Percentiles rank a stretch among this genome's conserved stretches.
Conservation (phyloP, 2,329 filamentous ascomycete species). For the Aspergillus quadricinctus region DNA sequence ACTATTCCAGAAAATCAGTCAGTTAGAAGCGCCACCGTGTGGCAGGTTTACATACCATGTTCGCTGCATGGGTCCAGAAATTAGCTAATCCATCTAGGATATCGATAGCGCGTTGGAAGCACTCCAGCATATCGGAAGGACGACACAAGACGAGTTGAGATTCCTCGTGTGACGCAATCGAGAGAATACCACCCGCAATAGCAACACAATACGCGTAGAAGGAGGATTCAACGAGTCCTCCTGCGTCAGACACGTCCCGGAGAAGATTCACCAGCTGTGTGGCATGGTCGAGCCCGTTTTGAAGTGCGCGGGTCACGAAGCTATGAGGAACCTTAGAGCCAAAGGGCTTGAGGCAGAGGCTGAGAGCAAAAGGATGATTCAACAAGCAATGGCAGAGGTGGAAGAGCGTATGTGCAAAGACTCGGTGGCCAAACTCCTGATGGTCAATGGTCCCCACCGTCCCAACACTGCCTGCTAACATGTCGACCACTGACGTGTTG, state of each 20-base stretch:
- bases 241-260: slow-evolving; percentile 14
- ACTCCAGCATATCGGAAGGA: slow-evolving; percentile 8
- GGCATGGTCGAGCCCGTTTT: slow-evolving; percentile 27
- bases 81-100: slow-evolving; percentile 12
- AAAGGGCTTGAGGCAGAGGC: slow-evolving; percentile 20
- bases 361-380: slow-evolving; percentile 34
- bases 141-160: slow-evolving; percentile 1
- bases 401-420: slow-evolving; percentile 31
- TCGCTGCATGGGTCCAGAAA: slow-evolving; percentile 18
- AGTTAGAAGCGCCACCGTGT: background rate
- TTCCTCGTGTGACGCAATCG: slow-evolving; percentile 12
- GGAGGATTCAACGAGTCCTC: slow-evolving; percentile 22
- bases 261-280: slow-evolving; percentile 24
- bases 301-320: slow-evolving; percentile 24
- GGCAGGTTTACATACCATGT: slow-evolving; percentile 15
- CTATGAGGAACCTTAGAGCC: slow-evolving; percentile 25
- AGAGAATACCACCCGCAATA: slow-evolving; percentile 21
- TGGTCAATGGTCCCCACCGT: slow-evolving; percentile 13
- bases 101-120: slow-evolving; percentile 15
- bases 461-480: background rate
- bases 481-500: slow-evolving; percentile 15
- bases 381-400: slow-evolving; percentile 35
- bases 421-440: slow-evolving; percentile 21
- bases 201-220: slow-evolving; percentile 33
- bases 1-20: slow-evolving; percentile 1